Conservation (phyloP, 2,329 filamentous ascomycete species). For the Diaporthe ampelina region DNA sequence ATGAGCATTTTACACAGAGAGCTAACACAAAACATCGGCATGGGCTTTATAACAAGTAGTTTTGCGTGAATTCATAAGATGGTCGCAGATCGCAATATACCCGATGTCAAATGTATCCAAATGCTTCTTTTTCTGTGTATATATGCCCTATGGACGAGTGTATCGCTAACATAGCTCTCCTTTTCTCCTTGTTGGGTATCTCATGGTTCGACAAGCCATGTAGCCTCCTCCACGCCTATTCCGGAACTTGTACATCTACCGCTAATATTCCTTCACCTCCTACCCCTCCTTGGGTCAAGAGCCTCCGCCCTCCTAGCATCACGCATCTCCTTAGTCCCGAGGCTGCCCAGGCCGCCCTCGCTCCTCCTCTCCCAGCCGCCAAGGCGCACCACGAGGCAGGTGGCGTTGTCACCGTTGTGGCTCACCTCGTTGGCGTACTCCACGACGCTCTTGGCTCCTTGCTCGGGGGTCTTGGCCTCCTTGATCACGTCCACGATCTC, state of each 20-base stretch:
- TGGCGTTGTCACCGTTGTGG: constrained; percentile 75
- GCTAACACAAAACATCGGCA: background rate
- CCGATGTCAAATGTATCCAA: background rate
- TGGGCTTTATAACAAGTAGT: background rate
- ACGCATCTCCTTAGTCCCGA: constrained; percentile 92
- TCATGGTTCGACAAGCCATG: constrained; percentile 12
- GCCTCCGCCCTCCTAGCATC: constrained; percentile 87
- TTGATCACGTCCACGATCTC: constrained; percentile 97
- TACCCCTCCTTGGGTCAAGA: constrained; percentile 81
- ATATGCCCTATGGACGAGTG: background rate
- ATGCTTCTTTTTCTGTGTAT: background rate
- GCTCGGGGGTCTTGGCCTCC: constrained; percentile 90
- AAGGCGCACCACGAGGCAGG: constrained; percentile 75
- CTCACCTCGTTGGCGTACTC: constrained; percentile 90
- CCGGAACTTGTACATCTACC: background rate
- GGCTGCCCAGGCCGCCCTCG: constrained; percentile 88
- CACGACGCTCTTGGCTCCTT: constrained; percentile 84
- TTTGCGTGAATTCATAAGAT: too few species aligned
- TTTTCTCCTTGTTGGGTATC: constrained; percentile 27
- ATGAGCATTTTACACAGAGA: background rate
- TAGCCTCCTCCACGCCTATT: background rate
- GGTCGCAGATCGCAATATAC: background rate
- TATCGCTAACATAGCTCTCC: background rate
- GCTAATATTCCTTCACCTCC: constrained; percentile 53
- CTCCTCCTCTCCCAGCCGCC: constrained; percentile 79